Evolutionary conservation across 306 rosid genomes (phyloP), one percentile per base, ranked within the genome.

Genomic region (Astragalus glycyphyllos): DNA sequence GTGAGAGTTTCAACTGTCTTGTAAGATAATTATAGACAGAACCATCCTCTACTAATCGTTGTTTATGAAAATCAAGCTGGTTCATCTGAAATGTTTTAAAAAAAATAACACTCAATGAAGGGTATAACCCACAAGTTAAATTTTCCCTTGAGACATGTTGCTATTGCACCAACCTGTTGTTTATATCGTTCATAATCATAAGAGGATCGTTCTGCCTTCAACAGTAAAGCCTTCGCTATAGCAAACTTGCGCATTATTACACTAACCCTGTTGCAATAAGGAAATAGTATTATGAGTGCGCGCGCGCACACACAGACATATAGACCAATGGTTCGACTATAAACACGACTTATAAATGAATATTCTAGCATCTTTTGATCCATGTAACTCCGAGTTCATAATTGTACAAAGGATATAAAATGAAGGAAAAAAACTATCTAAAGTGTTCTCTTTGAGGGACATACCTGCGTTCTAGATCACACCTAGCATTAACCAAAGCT

Each of bases 1-100:
- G 96, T 34, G 94, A 94, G 71, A 90, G 92, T 81, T 89, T 89
- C 67, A 90, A 92, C 84, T 94, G 97, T 80, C 89, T 89, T 86
- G 90, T 96, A 66, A 94, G 94, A 79, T 88, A 90, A 50, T 89
- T 94, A 78, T 89, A 90, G 38, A 90, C 98, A 79, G 78, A 83
- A 63, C 95, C 91, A 85, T 94, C 98, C 77, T 90, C 97, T 70
- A 90, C 96, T 60, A 94, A 81, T 77, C 92, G 83, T 76, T 87
- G 89, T 79, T 87, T 94, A 76, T 94, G 96, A 68, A 83, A 62
- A 71, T 90, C 96, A 41, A 94, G 83, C 88, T 90, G 90, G 85
- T 75, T 81, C 80, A 88, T 83, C 98, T 93, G 87, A 82, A 77
- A 87, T 50, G 16, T 20, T 17, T 17, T 4, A 49, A 42, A 62